phyloP scores from a whole-genome alignment of 371 early-diverging fungal genomes.

The Mortierella sp. region DNA sequence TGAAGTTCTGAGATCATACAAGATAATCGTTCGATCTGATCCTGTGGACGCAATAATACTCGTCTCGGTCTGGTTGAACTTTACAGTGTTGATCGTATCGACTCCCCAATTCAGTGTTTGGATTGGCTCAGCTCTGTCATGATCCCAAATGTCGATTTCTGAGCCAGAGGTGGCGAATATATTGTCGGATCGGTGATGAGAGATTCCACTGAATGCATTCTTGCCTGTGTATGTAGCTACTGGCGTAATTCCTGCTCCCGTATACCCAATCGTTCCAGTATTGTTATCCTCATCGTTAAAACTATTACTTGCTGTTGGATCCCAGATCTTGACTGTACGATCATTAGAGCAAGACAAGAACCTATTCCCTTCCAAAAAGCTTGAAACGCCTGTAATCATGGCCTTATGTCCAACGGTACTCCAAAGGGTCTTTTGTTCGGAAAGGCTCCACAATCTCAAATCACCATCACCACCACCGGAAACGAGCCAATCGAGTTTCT shows the following conservation, averaged over 20 bases:
- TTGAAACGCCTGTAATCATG: conserved; percentile 84
- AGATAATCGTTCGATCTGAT: conserved; percentile 91
- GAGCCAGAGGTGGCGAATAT: conserved; percentile 92
- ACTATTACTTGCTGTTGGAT: conserved; percentile 39
- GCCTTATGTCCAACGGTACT: conserved; percentile 81
- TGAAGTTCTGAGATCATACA: conserved; percentile 93
- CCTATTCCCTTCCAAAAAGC: conserved; percentile 71
- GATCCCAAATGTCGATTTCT: conserved; percentile 94
- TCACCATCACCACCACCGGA: conserved; percentile 97
- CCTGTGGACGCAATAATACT: conserved; percentile 92
- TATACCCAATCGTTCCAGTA: conserved; percentile 7
- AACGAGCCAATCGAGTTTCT: conserved; percentile 80
- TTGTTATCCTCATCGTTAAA: conserved; percentile 19
- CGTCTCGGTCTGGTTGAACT: conserved; percentile 95
- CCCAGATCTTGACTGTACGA: conserved; percentile 92
- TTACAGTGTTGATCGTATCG: conserved; percentile 93
- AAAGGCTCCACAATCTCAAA: conserved; percentile 87
- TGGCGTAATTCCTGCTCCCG: conserved; percentile 57
- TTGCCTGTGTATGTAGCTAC: conserved; percentile 83
- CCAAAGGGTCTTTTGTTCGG: conserved; percentile 81
- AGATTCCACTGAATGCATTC: conserved; percentile 81
- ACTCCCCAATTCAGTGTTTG: conserved; percentile 91
- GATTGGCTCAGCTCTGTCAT: conserved; percentile 87
- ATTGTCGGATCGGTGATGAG: conserved; percentile 86
- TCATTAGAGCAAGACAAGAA: conserved; percentile 93